Evolutionary conservation across 192 early-diverging fungal species (phyloP), one percentile per base, ranked within the genome.

Genomic region (Mortierella alpina): DNA sequence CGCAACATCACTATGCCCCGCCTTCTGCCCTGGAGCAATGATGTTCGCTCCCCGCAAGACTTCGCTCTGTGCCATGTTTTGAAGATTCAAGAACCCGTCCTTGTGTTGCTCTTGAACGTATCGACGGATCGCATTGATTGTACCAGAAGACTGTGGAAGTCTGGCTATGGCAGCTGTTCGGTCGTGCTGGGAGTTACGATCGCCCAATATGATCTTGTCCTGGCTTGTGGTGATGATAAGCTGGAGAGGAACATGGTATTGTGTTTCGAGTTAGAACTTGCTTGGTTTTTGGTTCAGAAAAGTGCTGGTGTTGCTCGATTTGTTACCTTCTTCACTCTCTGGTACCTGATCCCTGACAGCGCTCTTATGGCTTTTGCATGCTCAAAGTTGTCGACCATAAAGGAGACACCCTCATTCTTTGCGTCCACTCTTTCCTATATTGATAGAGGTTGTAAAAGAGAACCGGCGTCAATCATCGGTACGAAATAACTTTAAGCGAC

Each of bases 81-180:
- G 69, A 42, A 80, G 45, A 4, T 72, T 71, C 52, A 80, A 54
- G 18, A 72, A 80, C 17, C 76, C 70, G 14, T 51, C 44, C 13
- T 57, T 62, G 57, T 72, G 41, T 12, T 70, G 64, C 22, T 69
- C 67, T 3, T 48, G 57, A 6, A 80, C 49, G 45, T 67, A 80
- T 0, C 18, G 22, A 14, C 76, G 76, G 17, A 80, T 72, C 6
- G 59, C 31, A 18, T 72, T 59, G n/a, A 80, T 72, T n/a, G 59
- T 58, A 14, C 56, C 55, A 40, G 31, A 31, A 31, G 31, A 31
- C 31, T 31, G 64, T 44, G 14, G 48, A 31, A 31, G 31, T 46
- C 8, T 60, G 15, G 15, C 41, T 54, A 14, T 55, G 14, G 7
- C 42, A 15, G 1, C 7, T 42, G 44, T 52, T 45, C 31, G 41